These are phyloP conservation scores for Monilinia polystroma DNA, from an alignment of 2,329 filamentous ascomycete genomes.

Conservation along the genomic window DNA sequence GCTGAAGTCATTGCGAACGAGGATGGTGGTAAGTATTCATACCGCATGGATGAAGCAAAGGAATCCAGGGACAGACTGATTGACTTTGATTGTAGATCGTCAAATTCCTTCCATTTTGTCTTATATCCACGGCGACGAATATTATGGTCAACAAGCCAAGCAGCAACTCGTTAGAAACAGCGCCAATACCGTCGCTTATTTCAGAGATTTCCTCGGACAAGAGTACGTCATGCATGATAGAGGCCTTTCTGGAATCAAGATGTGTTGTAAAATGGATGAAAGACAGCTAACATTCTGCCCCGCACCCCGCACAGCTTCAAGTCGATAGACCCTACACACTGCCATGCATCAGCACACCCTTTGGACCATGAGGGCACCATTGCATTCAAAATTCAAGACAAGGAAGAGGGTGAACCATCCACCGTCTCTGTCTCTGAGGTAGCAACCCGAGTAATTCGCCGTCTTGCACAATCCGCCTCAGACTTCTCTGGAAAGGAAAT, in stretches of 20 bases:
- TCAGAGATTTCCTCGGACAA: constrained; percentile 93
- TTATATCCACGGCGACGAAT: constrained; percentile 94
- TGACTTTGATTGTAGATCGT: constrained; percentile 62
- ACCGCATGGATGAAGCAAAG: not conserved
- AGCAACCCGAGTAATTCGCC: constrained; percentile 78
- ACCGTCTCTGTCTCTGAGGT: constrained; percentile 76
- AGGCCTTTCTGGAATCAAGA: not conserved
- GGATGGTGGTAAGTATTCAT: constrained; percentile 73
- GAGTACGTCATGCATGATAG: constrained; percentile 57
- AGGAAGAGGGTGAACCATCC: constrained; percentile 61
- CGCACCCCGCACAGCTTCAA: constrained; percentile 62
- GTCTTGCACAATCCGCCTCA: constrained; percentile 77
- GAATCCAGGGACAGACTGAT: constrained; percentile 22
- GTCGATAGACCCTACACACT: constrained; percentile 92
- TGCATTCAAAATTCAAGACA: constrained; percentile 81
- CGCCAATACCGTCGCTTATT: constrained; percentile 90
- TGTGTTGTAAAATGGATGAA: not conserved
- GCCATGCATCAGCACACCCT: constrained; percentile 90
- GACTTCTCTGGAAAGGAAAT: constrained; percentile 93
- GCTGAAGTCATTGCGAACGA: constrained; percentile 98
- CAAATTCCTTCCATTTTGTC: constrained; percentile 94
- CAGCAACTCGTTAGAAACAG: constrained; percentile 88
- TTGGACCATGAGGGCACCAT: constrained; percentile 69
- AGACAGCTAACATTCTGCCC: constrained; percentile 30
- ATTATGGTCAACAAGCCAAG: constrained; percentile 95